These are phyloP conservation scores for Pseudogymnoascus sp. DNA, from an alignment of 2,329 filamentous ascomycete species.

Conservation along the genomic window DNA sequence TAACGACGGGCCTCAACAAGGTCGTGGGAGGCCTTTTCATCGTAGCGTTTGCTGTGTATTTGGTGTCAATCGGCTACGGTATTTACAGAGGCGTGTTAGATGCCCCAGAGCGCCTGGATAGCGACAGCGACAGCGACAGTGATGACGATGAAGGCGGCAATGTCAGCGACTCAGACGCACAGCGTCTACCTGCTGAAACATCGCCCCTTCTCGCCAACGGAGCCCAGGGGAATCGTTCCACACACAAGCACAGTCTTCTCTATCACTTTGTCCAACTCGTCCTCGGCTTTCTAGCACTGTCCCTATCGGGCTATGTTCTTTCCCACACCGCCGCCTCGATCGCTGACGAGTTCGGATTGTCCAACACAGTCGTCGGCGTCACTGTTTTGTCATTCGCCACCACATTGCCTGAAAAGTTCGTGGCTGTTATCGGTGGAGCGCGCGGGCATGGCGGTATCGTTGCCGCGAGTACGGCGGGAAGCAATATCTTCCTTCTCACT, in stretches of 20 bases:
- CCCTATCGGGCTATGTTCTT: slow-evolving; percentile 40
- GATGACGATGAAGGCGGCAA: slow-evolving; percentile 10
- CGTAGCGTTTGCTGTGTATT: slow-evolving; percentile 35
- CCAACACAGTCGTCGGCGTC: slow-evolving; percentile 38
- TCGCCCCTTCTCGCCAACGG: slow-evolving; percentile 1
- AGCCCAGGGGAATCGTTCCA: not conserved
- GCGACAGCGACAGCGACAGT: slow-evolving; percentile 28
- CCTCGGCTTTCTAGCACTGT: slow-evolving; percentile 35
- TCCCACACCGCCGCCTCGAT: slow-evolving; percentile 36
- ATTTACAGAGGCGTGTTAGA: slow-evolving; percentile 36
- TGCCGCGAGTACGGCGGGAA: slow-evolving; percentile 43
- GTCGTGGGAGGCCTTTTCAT: slow-evolving; percentile 33
- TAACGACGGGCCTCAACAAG: slow-evolving; percentile 26
- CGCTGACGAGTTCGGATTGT: slow-evolving; percentile 33
- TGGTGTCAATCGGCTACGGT: slow-evolving; percentile 35
- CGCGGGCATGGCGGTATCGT: slow-evolving; percentile 41
- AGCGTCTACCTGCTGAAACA: slow-evolving; percentile 13
- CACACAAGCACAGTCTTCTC: slow-evolving; percentile 20
- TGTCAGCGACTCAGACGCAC: not conserved
- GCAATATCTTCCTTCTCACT: slow-evolving; percentile 45
- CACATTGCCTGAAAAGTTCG: slow-evolving; percentile 44
- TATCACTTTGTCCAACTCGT: slow-evolving; percentile 36
- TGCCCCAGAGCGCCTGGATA: slow-evolving; percentile 35
- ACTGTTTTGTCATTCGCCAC: slow-evolving; percentile 42
- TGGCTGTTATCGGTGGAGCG: slow-evolving; percentile 39